Percentiles rank a stretch among this genome's conserved stretches.
These are phyloP conservation scores for Oryza glumipatula DNA, from an alignment of 176 grass and related monocot genomes.

Conservation along the genomic window DNA sequence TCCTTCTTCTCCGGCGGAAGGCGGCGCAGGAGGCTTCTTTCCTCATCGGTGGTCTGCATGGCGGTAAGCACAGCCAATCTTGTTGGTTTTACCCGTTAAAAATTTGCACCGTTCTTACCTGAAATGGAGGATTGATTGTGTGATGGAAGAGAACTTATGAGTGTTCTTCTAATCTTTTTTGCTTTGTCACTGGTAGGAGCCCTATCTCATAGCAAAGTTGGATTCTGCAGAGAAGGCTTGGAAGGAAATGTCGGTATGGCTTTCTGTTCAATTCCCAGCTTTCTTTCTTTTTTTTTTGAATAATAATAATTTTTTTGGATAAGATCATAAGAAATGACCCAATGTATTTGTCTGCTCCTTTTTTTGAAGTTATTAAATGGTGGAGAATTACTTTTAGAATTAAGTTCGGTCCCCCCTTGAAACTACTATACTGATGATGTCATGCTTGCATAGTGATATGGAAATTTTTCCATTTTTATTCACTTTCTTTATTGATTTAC, in stretches of 20 bases:
- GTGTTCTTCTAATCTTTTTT: background rate
- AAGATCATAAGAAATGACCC: background rate
- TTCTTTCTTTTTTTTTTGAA: background rate
- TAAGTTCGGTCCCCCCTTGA: background rate
- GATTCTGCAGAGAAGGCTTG: conserved; percentile 86
- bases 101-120: background rate
- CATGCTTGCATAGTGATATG: conserved; percentile 9
- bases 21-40: conserved; percentile 35
- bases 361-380: background rate
- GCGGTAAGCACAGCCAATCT: conserved; percentile 50
- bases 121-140: background rate
- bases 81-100: background rate
- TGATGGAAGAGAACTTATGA: background rate
- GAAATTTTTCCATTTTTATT: background rate
- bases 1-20: conserved; percentile 17
- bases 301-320: too few relatives aligned
- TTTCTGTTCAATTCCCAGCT: conserved; percentile 21
- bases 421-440: background rate
- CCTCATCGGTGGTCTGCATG: conserved; percentile 72
- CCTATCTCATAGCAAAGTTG: conserved; percentile 82
- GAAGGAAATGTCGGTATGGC: conserved; percentile 92
- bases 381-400: background rate
- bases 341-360: background rate
- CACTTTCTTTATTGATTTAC: conserved; percentile 19
- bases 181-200: conserved; percentile 52